Evolutionary conservation across 1,284 basidiomycete genomes (phyloP).

Genomic region (Athelia psychrophila): DNA sequence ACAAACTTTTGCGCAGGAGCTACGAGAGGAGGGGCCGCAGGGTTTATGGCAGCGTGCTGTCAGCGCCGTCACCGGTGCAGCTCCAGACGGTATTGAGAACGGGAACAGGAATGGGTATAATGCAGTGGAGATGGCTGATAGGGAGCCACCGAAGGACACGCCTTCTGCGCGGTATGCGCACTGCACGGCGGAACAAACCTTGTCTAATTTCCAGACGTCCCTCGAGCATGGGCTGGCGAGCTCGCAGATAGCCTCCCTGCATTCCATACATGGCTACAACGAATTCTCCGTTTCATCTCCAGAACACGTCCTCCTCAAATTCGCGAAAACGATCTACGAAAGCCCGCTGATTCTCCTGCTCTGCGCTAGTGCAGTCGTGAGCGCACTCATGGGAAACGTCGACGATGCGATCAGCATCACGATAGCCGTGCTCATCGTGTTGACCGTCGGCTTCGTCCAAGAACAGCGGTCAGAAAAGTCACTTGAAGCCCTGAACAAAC

Average conservation of each 20-base stretch:
- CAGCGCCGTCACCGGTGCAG: conserved; percentile 38
- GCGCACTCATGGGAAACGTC: conserved; percentile 87
- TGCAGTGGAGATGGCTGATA: conserved; percentile 19
- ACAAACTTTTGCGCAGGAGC: conserved; percentile 35
- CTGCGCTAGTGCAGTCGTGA: conserved; percentile 85
- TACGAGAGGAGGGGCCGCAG: conserved; percentile 33
- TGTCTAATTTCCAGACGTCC: conserved; percentile 66
- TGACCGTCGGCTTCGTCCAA: conserved; percentile 95
- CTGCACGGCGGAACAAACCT: conserved; percentile 61
- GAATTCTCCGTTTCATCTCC: conserved; percentile 89
- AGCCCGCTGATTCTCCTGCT: conserved; percentile 89
- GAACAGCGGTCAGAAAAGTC: conserved; percentile 95
- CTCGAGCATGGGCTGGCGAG: conserved; percentile 59
- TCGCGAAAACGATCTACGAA: conserved; percentile 92
- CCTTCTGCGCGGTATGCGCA: conserved; percentile 59
- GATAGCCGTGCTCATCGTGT: conserved; percentile 90
- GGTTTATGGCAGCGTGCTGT: conserved; percentile 40
- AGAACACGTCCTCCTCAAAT: conserved; percentile 83
- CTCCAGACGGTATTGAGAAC: conserved; percentile 23
- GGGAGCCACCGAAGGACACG: conserved; percentile 34
- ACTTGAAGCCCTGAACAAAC: conserved; percentile 92
- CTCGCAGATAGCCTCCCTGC: conserved; percentile 64
- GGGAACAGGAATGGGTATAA: conserved; percentile 15
- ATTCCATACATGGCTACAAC: conserved; percentile 81
- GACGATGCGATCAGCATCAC: conserved; percentile 95